Base-by-base conservation (phyloP, 306 rosid species). In the Fragaria ananassa region DNA sequence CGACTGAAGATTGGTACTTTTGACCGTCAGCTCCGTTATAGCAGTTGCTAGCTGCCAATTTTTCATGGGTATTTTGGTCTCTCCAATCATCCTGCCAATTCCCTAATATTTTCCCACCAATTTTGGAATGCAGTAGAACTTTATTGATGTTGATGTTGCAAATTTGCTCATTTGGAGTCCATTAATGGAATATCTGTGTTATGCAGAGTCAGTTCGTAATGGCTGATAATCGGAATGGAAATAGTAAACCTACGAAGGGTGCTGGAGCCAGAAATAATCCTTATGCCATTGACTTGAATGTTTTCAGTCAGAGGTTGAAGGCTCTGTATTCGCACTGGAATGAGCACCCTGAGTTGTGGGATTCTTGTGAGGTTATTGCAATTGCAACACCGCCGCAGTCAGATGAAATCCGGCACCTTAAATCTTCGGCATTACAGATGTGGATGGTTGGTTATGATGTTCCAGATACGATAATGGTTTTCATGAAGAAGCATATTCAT, bases 401-500 rank as follows among this genome's bases (percentile, higher is more conserved):
- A 1, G 98, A 94, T 27, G 98, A 94, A 75, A 85, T 94, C 80
- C 93, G 98, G 19, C 92, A 91, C 82, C 86, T 90, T 49, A 94
- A 94, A 74, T 94, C 98, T 56, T 89, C 98, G 0, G 95, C 98
- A 3, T 85, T 94, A 68, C 89, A 85, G 66, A 86, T 89, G 58
- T 94, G 98, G 97, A 74, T 94, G 73, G 83, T 94, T 15, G 97
- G 97, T 19, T 94, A 90, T 73, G 98, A 94, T 86, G 90, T 94
- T 83, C 98, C 98, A 0, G 98, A 90, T 75, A 94, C 97, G 2
- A 88, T 94, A 23, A 89, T 94, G 92, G 98, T 92, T 31, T 91
- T 94, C 84, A 87, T 76, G 77, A 88, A 87, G 87, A 86, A 85
- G 79, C 93, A 94, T 82, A 87, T 94, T 69, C 97, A 94, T 80